These are phyloP conservation scores for Jatropha curcas DNA, from an alignment of 345 rosid genomes.

Conservation along the genomic window DNA sequence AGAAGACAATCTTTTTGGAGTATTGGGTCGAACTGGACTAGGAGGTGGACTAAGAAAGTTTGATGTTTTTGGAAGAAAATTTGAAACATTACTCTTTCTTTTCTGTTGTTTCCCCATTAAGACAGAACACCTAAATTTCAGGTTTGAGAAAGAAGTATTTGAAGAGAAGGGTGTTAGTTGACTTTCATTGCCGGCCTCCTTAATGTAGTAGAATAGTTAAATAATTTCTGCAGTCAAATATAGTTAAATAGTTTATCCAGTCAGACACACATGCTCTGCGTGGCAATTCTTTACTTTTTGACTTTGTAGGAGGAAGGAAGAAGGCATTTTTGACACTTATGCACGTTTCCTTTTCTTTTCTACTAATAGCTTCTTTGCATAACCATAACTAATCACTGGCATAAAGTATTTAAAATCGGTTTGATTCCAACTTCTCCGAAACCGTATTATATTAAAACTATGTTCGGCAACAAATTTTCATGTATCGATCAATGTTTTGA, in stretches of 20 bases:
- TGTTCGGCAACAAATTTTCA: too few species aligned
- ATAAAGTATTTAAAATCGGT: too few species aligned
- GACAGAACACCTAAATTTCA: neutral
- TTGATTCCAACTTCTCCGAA: too few species aligned
- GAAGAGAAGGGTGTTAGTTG: neutral
- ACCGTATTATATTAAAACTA: too few species aligned
- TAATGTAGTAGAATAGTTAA: neutral
- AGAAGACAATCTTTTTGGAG: slow-evolving; percentile 9
- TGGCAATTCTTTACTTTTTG: neutral
- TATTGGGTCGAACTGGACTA: slow-evolving; percentile 21
- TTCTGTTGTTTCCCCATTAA: slow-evolving; percentile 19
- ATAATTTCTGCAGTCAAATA: too few species aligned
- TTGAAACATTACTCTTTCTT: slow-evolving; percentile 11
- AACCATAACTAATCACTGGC: too few species aligned
- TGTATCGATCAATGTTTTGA: too few species aligned
- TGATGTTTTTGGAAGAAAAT: slow-evolving; percentile 25
- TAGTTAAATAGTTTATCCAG: too few species aligned
- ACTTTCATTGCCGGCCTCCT: too few species aligned
- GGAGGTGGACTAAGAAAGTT: slow-evolving; percentile 35
- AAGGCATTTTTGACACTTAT: too few species aligned
- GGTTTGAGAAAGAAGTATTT: neutral
- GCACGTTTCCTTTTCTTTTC: too few species aligned
- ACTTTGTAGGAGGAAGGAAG: neutral
- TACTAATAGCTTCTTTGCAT: too few species aligned
- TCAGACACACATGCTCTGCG: neutral